These are phyloP conservation scores for Yamadazyma kanchanaburiensis DNA, from an alignment of 1,139 yeast genomes.

Conservation along the genomic window DNA sequence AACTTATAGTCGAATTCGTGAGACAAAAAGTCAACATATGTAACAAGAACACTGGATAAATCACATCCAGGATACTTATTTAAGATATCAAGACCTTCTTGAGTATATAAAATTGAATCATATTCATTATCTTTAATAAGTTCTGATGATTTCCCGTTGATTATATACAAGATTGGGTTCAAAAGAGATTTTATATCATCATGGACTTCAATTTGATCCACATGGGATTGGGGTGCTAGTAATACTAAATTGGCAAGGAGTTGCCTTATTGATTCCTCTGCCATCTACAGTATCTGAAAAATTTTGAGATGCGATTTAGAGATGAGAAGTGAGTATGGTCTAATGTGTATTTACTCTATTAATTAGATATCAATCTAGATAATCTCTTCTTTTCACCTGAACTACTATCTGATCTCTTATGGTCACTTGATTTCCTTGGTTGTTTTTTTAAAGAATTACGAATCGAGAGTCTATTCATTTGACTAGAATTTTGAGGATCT, in stretches of 20 bases:
- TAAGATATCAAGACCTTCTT: conserved; percentile 12
- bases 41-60: conserved; percentile 18
- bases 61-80: conserved; percentile 17
- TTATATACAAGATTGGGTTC: conserved; percentile 9
- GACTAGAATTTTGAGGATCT: conserved; percentile 34
- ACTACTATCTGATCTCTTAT: conserved; percentile 30
- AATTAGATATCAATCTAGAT: conserved; percentile 10
- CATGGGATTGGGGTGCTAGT: conserved; percentile 8
- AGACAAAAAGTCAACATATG: conserved; percentile 18
- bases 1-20: conserved; percentile 11
- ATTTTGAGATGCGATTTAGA: conserved; percentile 1
- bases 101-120: conserved; percentile 12
- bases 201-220: conserved; percentile 3
- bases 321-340: conserved; percentile 8
- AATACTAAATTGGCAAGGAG: conserved; percentile 12
- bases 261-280: conserved; percentile 9
- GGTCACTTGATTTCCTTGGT: conserved; percentile 29
- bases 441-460: conserved; percentile 38
- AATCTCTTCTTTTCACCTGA: conserved; percentile 18
- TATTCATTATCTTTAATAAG: conserved; percentile 17
- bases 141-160: conserved; percentile 25
- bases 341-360: conserved; percentile 1
- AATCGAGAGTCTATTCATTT: conserved; percentile 41
- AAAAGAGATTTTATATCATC: conserved; percentile 3
- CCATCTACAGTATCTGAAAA: conserved; percentile 2